Evolutionary conservation across 768 basidiomycete species (phyloP).

Genomic region (Leucogyrophana mollusca): DNA sequence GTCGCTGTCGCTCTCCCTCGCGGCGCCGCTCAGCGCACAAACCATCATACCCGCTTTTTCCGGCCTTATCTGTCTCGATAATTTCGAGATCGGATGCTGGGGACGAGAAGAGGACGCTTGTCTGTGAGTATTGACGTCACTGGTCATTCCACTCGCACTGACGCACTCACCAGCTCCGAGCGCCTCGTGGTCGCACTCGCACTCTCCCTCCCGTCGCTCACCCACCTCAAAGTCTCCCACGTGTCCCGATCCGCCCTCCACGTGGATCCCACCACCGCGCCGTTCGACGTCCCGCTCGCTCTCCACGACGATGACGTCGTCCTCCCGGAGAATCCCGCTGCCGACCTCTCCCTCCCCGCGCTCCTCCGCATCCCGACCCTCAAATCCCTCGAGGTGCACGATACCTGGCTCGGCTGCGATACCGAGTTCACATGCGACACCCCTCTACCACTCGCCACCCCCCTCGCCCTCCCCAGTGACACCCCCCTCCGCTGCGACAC

Average conservation of each 20-base stretch:
- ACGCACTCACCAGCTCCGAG: slow-evolving; percentile 36
- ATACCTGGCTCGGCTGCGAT: slow-evolving; percentile 63
- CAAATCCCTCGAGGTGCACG: slow-evolving; percentile 59
- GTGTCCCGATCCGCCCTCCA: slow-evolving; percentile 69
- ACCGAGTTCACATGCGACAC: slow-evolving; percentile 14
- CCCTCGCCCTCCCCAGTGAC: neutral
- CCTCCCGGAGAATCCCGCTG: slow-evolving; percentile 49
- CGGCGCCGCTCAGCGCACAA: slow-evolving; percentile 18
- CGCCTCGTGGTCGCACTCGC: slow-evolving; percentile 70
- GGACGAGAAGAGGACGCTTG: slow-evolving; percentile 34
- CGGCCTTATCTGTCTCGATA: slow-evolving; percentile 12
- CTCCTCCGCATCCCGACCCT: slow-evolving; percentile 65
- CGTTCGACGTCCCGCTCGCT: slow-evolving; percentile 54
- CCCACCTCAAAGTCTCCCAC: slow-evolving; percentile 57
- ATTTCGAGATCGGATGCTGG: slow-evolving; percentile 19
- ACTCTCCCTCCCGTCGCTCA: slow-evolving; percentile 52
- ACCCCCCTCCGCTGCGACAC: too few species aligned
- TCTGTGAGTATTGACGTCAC: slow-evolving; percentile 30
- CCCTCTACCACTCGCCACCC: neutral
- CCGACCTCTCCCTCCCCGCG: slow-evolving; percentile 60
- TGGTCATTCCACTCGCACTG: slow-evolving; percentile 1
- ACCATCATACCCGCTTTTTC: slow-evolving; percentile 20
- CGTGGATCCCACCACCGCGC: slow-evolving; percentile 46
- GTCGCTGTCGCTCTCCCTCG: slow-evolving; percentile 25
- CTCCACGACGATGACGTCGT: slow-evolving; percentile 61